These are phyloP conservation scores for Candida andamanensis DNA, from an alignment of 805 yeast genomes.

Conservation along the genomic window DNA sequence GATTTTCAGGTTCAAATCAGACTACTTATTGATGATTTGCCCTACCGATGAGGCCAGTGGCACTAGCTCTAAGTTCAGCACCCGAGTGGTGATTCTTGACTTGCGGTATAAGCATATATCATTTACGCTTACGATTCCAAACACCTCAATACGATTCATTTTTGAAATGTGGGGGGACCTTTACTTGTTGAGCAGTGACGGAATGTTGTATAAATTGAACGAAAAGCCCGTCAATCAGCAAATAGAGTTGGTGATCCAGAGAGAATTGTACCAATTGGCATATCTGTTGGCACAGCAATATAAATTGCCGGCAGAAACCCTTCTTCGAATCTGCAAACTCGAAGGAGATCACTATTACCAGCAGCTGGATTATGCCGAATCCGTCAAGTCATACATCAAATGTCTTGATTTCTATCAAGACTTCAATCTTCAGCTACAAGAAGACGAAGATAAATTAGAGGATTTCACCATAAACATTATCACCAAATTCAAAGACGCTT, in stretches of 20 bases:
- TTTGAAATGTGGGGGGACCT: constrained; percentile 54
- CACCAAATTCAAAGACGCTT: constrained; percentile 71
- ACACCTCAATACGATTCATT: constrained; percentile 50
- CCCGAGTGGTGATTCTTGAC: constrained; percentile 65
- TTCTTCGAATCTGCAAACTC: constrained; percentile 27
- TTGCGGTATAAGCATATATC: constrained; percentile 64
- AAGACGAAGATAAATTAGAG: constrained; percentile 23
- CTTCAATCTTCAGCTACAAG: constrained; percentile 8
- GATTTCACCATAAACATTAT: constrained; percentile 65
- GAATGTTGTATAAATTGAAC: constrained; percentile 60
- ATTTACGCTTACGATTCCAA: constrained; percentile 63
- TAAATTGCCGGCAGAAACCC: constrained; percentile 23
- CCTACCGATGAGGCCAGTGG: constrained; percentile 29
- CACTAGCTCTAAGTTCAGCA: constrained; percentile 27
- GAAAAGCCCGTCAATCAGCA: constrained; percentile 67
- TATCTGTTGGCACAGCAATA: constrained; percentile 53
- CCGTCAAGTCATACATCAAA: constrained; percentile 69
- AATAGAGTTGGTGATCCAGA: constrained; percentile 59
- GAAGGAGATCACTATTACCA: constrained; percentile 73
- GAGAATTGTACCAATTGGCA: constrained; percentile 71
- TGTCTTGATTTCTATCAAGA: constrained; percentile 23
- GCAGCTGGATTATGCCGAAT: constrained; percentile 59
- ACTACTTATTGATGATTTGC: constrained; percentile 58
- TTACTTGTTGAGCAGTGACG: constrained; percentile 67
- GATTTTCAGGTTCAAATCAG: constrained; percentile 41